phyloP scores from a whole-genome alignment of 345 rosid genomes.

The Aquilaria sinensis region DNA sequence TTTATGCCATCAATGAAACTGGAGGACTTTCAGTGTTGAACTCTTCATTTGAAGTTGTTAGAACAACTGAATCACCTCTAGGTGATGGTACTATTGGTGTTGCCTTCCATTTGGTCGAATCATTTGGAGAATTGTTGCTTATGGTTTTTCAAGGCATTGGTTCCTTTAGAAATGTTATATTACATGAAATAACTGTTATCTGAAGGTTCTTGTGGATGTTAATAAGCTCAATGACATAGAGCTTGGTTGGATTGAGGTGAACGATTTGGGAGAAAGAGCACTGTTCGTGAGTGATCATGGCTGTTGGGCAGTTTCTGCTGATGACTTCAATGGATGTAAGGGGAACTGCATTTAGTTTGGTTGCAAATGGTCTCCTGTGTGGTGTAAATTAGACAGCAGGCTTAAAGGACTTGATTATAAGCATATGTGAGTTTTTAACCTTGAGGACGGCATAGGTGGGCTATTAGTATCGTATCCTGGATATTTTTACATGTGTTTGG shows the following conservation, averaged over 20 bases:
- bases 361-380: background rate
- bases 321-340: background rate
- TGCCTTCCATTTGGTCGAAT: background rate
- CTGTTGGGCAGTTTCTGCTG: background rate
- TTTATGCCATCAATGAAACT: too few species aligned
- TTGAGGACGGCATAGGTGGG: too few species aligned
- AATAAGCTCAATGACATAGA: background rate
- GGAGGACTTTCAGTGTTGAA: too few species aligned
- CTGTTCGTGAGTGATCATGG: too few species aligned
- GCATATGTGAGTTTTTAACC: too few species aligned
- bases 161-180: too few species aligned
- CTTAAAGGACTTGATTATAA: too few species aligned
- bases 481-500: background rate
- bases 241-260: background rate
- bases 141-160: background rate
- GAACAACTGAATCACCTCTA: too few species aligned
- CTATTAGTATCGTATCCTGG: background rate
- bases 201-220: background rate
- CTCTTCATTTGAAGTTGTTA: too few species aligned
- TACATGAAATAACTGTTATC: background rate
- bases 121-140: background rate
- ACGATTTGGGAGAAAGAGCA: too few species aligned
- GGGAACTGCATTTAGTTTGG: background rate
- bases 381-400: background rate
- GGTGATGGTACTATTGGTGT: too few species aligned